Evolutionary conservation across 148 eudicot species (phyloP), one percentile per base, ranked within the genome.

Genomic region (Camellia granthamiana): DNA sequence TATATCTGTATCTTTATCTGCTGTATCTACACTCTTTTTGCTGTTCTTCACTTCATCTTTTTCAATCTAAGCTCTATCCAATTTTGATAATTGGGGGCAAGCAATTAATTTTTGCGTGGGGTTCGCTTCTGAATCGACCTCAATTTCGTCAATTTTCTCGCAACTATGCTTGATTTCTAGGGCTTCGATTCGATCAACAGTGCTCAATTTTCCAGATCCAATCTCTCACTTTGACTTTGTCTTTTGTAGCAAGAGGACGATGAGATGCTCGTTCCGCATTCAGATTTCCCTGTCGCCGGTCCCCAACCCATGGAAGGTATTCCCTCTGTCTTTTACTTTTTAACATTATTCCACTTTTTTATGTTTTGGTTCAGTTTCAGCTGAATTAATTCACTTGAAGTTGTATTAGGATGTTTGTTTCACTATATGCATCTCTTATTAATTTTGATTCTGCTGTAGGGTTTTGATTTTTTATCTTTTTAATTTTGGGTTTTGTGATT

Each of bases 241-340:
- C 72, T 43, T 61, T 77, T 2, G 72, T 81, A 82, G 81, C 71
- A 79, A 51, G 77, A 77, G 77, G 84, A 82, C 11, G 75, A 81
- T 41, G 84, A 82, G 72, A 82, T 82, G 84, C 73, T 82, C 3
- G 81, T 82, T 19, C 84, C 84, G 56, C 77, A 72, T 63, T 77
- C 84, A 18, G 84, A 78, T 72, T 69, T 72, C 30, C 15, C 69
- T 13, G 38, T 70, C 3, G 77, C 72, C 7, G 81, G 77, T n/a
- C 81, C 84, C 43, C 84, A 82, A 61, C 81, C 84, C 44, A 72
- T 82, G 81, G 81, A 82, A 61, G 84, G 84, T 78, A 77, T 59
- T 71, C 13, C 42, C 55, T 12, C 49, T n/a, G 4, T 41, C 19
- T 12, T 49, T 63, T 13, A 60, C 56, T 19, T 11, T 23, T 0